Base-by-base conservation (phyloP, 345 rosid species). In the Gossypium sturtianum region DNA sequence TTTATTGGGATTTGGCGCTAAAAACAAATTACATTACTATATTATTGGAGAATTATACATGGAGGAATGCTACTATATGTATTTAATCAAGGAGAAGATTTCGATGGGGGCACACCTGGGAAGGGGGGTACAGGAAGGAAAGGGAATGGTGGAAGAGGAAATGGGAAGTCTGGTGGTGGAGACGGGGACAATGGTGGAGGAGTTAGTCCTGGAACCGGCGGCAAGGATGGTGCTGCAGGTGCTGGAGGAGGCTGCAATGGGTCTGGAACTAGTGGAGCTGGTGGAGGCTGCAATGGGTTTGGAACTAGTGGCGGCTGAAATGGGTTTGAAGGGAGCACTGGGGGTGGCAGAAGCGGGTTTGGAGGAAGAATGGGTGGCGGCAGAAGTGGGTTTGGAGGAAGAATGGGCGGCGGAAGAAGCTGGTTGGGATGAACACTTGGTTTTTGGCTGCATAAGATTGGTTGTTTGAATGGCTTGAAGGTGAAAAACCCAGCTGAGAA, bases 401-500 rank as follows among this genome's bases (percentile, higher is more conserved):
- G 25, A 4, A 63, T 2, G 2, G 82, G 88, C 0, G 80, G 80
- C 11, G 74, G 73, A 0, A 12, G 56, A 17, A 64, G 2, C 20
- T 15, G 66, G 78, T 27, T 43, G 4, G 77, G 74, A 9, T 27
- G 56, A 2, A 58, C 12, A 4, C 82, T 85, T 0, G 86, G 90
- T 80, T 91, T 87, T 72, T 86, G 86, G 77, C 80, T 87, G 78
- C 97, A 95, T 2, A 89, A 70, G 29, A 54, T 61, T 6, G 98
- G 94, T 71, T 80, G 96, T 12, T 78, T 88, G 19, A 78, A 72
- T 0, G 98, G 99, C 86, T 85, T 95, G 86, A 95, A 93, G 60
- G 92, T 80, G 84, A 93, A 93, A 80, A 87, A 82, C 0, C 99
- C 99, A n/a, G 99, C 96, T 3, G 96, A 95, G 89, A 91, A 95